phyloP scores from a whole-genome alignment of 768 basidiomycete species.

The Clathrus columnatus region DNA sequence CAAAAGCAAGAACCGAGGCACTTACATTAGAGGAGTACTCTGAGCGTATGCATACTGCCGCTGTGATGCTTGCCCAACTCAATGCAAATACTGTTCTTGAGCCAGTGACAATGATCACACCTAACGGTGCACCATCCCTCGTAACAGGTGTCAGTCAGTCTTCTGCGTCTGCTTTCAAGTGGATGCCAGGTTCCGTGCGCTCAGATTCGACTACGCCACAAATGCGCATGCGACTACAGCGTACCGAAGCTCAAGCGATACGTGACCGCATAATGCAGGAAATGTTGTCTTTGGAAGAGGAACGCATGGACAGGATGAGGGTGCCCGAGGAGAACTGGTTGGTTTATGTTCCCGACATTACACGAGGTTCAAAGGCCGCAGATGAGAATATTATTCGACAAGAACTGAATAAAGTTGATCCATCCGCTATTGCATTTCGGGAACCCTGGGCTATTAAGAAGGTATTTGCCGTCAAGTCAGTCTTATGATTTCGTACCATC shows the following conservation, averaged over 20 bases:
- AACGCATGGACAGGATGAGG: slow-evolving; percentile 86
- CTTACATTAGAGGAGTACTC: slow-evolving; percentile 96
- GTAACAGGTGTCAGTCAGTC: slow-evolving; percentile 13
- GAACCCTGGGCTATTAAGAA: slow-evolving; percentile 95
- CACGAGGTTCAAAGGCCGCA: slow-evolving; percentile 54
- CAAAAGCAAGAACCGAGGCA: slow-evolving; percentile 8
- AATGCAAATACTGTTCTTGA: slow-evolving; percentile 71
- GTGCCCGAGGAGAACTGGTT: slow-evolving; percentile 1
- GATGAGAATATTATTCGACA: slow-evolving; percentile 91
- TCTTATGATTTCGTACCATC: neutral
- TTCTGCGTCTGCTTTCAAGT: slow-evolving; percentile 30
- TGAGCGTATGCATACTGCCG: slow-evolving; percentile 96
- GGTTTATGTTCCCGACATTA: slow-evolving; percentile 22
- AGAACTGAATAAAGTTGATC: slow-evolving; percentile 91
- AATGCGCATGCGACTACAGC: slow-evolving; percentile 62
- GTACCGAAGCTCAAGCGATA: slow-evolving; percentile 81
- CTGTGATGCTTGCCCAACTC: slow-evolving; percentile 95
- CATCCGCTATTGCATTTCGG: slow-evolving; percentile 90
- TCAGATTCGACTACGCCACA: slow-evolving; percentile 9
- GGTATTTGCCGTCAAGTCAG: slow-evolving; percentile 35
- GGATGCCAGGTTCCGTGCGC: slow-evolving; percentile 41
- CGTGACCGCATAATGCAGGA: slow-evolving; percentile 96
- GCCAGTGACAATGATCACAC: slow-evolving; percentile 23
- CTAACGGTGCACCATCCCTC: slow-evolving; percentile 11
- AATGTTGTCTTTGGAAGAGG: slow-evolving; percentile 95